phyloP scores from a whole-genome alignment of 1,139 yeast genomes.

The Candida buenavistaensis region DNA sequence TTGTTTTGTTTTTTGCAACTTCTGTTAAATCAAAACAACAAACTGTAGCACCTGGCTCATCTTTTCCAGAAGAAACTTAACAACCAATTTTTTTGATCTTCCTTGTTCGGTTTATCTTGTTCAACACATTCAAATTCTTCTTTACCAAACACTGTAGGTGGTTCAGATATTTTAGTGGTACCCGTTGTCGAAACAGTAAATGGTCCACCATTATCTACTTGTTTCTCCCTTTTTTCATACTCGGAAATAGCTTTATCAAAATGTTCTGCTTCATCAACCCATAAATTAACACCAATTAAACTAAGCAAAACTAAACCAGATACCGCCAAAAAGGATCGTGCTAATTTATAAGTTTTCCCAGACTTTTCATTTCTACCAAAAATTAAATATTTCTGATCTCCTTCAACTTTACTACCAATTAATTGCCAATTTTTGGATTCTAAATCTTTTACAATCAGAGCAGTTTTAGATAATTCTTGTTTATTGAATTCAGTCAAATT shows the following conservation, averaged over 20 bases:
- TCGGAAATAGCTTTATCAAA: constrained; percentile 6
- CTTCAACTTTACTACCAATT: constrained; percentile 29
- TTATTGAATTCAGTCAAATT: constrained; percentile 42
- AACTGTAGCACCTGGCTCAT: not conserved
- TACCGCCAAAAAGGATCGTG: constrained; percentile 33
- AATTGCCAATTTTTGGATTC: constrained; percentile 38
- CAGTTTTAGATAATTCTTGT: constrained; percentile 20
- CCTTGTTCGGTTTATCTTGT: not conserved
- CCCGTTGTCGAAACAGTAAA: constrained; percentile 3
- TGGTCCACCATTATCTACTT: constrained; percentile 2
- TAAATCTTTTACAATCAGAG: constrained; percentile 18
- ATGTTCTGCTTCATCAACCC: constrained; percentile 18
- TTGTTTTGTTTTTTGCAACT: no score
- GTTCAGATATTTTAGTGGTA: not conserved
- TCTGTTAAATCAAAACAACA: no score
- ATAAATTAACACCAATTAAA: constrained; percentile 30
- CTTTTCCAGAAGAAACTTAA: constrained; percentile 33
- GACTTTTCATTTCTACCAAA: constrained; percentile 20
- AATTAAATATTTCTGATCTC: constrained; percentile 27
- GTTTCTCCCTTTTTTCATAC: constrained; percentile 3
- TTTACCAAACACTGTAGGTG: constrained; percentile 4
- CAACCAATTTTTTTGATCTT: constrained; percentile 15
- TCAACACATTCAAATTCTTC: constrained; percentile 2
- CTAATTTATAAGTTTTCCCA: constrained; percentile 14
- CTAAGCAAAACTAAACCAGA: constrained; percentile 33